These are phyloP conservation scores for Sphagnum tenellum DNA, from an alignment of 225 moss, liverwort and hornwort species.

Conservation along the genomic window DNA sequence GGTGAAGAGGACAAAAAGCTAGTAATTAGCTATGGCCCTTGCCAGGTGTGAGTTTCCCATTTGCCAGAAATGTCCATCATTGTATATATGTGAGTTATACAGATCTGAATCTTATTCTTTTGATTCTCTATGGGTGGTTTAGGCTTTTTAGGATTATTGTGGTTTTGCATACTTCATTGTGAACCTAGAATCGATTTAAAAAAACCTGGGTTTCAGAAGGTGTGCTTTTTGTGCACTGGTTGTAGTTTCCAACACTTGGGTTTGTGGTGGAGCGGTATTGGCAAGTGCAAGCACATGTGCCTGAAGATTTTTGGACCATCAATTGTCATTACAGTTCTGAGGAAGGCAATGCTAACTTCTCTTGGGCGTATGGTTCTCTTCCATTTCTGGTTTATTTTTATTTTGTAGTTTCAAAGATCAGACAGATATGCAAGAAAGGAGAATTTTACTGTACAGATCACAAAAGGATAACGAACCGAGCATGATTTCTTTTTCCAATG, in stretches of 20 bases:
- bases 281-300: conserved; percentile 95
- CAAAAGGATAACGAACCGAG: too few species aligned
- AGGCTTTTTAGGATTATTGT: background rate
- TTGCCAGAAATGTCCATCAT: background rate
- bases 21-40: conserved; percentile 91
- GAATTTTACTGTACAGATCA: too few species aligned
- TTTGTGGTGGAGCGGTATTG: conserved; percentile 99
- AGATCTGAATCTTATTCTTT: too few species aligned
- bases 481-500: too few species aligned
- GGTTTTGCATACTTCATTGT: background rate
- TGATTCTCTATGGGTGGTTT: too few species aligned
- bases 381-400: conserved; percentile 2
- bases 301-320: conserved; percentile 95
- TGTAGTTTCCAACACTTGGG: conserved; percentile 92
- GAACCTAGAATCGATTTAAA: conserved; percentile 5
- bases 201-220: background rate
- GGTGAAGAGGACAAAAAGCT: conserved; percentile 74
- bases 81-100: too few species aligned
- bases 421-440: too few species aligned
- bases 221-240: too few species aligned
- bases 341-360: conserved; percentile 61
- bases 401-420: too few species aligned
- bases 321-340: conserved; percentile 71
- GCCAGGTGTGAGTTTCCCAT: conserved; percentile 47
- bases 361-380: conserved; percentile 61